phyloP scores from a whole-genome alignment of 352 stramenopile genomes.

The Globisporangium polare region DNA sequence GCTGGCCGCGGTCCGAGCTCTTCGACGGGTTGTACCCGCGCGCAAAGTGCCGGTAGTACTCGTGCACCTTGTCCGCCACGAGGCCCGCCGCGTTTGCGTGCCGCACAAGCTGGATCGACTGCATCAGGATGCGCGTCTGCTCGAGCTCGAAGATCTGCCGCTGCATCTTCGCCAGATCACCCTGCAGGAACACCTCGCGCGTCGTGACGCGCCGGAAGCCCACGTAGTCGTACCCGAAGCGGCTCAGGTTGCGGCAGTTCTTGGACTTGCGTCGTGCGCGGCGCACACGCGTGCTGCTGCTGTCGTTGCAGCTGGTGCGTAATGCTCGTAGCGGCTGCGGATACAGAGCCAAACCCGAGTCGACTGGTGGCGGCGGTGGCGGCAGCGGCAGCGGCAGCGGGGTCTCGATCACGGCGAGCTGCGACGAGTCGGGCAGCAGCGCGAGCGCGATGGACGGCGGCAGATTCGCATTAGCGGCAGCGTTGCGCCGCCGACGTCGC shows the following conservation, averaged over 20 bases:
- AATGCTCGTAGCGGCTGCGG: not conserved
- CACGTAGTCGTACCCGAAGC: slow-evolving; percentile 23
- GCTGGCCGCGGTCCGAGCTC: slow-evolving; percentile 11
- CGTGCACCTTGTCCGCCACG: slow-evolving; percentile 32
- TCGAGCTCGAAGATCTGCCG: slow-evolving; percentile 44
- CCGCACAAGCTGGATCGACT: slow-evolving; percentile 38
- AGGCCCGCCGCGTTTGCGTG: slow-evolving; percentile 36
- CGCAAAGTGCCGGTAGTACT: slow-evolving; percentile 50
- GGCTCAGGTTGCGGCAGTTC: slow-evolving; percentile 39
- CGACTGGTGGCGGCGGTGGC: not conserved
- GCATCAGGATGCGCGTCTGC: slow-evolving; percentile 35
- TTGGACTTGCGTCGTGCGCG: slow-evolving; percentile 27
- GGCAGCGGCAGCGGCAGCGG: not conserved
- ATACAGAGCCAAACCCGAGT: not conserved
- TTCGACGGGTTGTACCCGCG: slow-evolving; percentile 37
- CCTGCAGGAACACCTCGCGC: slow-evolving; percentile 25
- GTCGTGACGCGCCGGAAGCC: slow-evolving; percentile 31
- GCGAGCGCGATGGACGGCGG: slow-evolving; percentile 7
- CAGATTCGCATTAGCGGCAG: no score
- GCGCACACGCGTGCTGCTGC: not conserved
- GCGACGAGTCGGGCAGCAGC: slow-evolving; percentile 9
- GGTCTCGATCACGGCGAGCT: slow-evolving; percentile 15
- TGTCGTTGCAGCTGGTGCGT: not conserved
- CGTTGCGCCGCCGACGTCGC: slow-evolving; percentile 1
- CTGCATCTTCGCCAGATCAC: slow-evolving; percentile 29